A percentile compares a stretch with the other conserved stretches of the same genome.
Conservation (phyloP, 495 filamentous ascomycete genomes). For the Podospora appendiculata region DNA sequence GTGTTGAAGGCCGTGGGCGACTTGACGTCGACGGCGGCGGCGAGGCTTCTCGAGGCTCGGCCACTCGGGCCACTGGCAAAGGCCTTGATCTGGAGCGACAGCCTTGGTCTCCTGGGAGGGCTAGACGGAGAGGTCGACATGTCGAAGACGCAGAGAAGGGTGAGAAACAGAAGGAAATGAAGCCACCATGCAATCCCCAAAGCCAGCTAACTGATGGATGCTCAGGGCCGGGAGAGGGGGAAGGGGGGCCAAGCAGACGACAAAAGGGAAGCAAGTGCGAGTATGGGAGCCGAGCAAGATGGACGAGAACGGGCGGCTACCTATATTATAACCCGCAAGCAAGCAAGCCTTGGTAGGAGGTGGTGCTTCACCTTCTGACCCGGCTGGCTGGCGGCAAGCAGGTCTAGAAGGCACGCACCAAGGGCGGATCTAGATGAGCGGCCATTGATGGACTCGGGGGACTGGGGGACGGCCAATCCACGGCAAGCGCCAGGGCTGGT, state of each 20-base stretch:
- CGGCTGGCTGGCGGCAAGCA: slow-evolving; percentile 2
- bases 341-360: no score
- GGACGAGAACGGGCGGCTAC: no score
- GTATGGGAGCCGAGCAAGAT: no score
- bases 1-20: slow-evolving; percentile 80
- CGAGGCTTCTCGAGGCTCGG: slow-evolving; percentile 25
- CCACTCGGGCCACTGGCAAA: slow-evolving; percentile 20
- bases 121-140: slow-evolving; percentile 32
- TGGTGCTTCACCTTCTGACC: background rate
- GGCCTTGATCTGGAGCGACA: slow-evolving; percentile 68
- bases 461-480: background rate
- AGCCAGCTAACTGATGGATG: no score
- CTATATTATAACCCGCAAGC: no score
- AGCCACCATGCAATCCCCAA: background rate
- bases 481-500: slow-evolving; percentile 12
- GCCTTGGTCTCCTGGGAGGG: slow-evolving; percentile 59
- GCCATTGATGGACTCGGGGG: background rate
- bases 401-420: background rate
- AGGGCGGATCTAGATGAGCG: background rate
- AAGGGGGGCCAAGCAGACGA: no score
- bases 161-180: background rate
- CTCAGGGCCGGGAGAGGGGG: no score
- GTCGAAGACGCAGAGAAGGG: background rate
- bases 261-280: no score
- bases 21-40: slow-evolving; percentile 44